phyloP scores from a whole-genome alignment of 2,329 filamentous ascomycete species.

The Hypoxylon sp. region DNA sequence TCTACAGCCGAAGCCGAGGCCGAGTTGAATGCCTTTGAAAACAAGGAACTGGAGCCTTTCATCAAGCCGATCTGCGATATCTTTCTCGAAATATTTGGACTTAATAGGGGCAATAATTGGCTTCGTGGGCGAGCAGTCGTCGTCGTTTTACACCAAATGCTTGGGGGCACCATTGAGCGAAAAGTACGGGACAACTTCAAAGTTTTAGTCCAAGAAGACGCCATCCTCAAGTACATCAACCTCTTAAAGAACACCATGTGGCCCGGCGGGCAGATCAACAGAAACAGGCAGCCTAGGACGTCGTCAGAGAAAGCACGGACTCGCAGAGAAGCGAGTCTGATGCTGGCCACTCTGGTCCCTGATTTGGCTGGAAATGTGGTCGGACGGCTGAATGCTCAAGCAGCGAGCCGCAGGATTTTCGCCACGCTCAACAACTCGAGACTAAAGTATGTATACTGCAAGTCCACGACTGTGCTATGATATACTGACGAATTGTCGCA shows the following conservation, averaged over 20 bases:
- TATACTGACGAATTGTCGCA: constrained; percentile 54
- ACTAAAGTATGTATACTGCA: constrained; percentile 74
- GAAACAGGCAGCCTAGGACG: constrained; percentile 70
- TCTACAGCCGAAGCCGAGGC: constrained; percentile 86
- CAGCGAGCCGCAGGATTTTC: constrained; percentile 88
- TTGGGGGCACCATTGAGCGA: constrained; percentile 95
- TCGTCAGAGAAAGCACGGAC: constrained; percentile 82
- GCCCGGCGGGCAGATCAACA: constrained; percentile 75
- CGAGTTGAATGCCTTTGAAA: constrained; percentile 92
- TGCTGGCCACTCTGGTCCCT: constrained; percentile 90
- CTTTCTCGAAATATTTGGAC: constrained; percentile 94
- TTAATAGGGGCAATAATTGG: constrained; percentile 97
- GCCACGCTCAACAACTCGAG: constrained; percentile 92
- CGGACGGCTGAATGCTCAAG: constrained; percentile 90
- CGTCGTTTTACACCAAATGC: constrained; percentile 93
- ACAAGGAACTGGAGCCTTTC: constrained; percentile 90
- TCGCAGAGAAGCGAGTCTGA: constrained; percentile 86
- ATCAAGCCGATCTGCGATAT: constrained; percentile 99
- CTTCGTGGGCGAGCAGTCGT: constrained; percentile 94
- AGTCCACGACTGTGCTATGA: background rate
- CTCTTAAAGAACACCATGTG: constrained; percentile 84
- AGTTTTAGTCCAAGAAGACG: constrained; percentile 81
- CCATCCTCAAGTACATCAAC: constrained; percentile 80
- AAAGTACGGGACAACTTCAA: constrained; percentile 91
- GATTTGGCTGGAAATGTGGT: constrained; percentile 95